A percentile compares a stretch with the other conserved stretches of the same genome.
Evolutionary conservation across 2,329 filamentous ascomycete species (phyloP).

Genomic region (Xylariaceae sp.): DNA sequence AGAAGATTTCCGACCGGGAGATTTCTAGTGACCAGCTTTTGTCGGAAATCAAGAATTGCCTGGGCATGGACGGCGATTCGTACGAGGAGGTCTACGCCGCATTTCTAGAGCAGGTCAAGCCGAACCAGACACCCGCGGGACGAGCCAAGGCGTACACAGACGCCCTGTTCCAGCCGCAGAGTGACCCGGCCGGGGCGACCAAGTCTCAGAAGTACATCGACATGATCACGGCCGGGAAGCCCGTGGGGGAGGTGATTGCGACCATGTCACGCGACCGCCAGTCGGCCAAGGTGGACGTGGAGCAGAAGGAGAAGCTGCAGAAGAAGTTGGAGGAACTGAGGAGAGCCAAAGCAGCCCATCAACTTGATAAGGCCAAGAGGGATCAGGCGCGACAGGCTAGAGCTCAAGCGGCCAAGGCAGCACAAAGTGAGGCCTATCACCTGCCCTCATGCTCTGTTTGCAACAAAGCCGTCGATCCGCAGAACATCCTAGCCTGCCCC

Average conservation of each 20-base stretch:
- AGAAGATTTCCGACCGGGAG: conserved; percentile 25
- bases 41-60: conserved; percentile 21
- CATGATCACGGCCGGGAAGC: conserved; percentile 26
- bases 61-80: conserved; percentile 19
- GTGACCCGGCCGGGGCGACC: conserved; percentile 28
- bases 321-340: conserved; percentile 42
- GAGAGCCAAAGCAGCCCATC: conserved; percentile 41
- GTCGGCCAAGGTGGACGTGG: conserved; percentile 25
- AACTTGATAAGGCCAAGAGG: conserved; percentile 27
- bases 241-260: conserved; percentile 28
- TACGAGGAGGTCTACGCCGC: conserved; percentile 28
- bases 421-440: conserved; percentile 28
- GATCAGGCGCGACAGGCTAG: conserved; percentile 38
- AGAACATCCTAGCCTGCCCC: conserved; percentile 38
- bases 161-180: conserved; percentile 37
- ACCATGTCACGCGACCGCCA: conserved; percentile 32
- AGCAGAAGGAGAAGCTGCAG: conserved; percentile 33
- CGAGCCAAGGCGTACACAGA: conserved; percentile 37
- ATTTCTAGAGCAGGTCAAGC: conserved; percentile 29
- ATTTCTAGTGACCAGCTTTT: conserved; percentile 25
- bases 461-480: conserved; percentile 28
- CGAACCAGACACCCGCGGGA: conserved; percentile 28
- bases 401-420: conserved; percentile 31
- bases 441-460: conserved; percentile 39
- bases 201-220: conserved; percentile 37